Evolutionary conservation across 805 yeast species (phyloP).

Genomic region (Candida patagonica): DNA sequence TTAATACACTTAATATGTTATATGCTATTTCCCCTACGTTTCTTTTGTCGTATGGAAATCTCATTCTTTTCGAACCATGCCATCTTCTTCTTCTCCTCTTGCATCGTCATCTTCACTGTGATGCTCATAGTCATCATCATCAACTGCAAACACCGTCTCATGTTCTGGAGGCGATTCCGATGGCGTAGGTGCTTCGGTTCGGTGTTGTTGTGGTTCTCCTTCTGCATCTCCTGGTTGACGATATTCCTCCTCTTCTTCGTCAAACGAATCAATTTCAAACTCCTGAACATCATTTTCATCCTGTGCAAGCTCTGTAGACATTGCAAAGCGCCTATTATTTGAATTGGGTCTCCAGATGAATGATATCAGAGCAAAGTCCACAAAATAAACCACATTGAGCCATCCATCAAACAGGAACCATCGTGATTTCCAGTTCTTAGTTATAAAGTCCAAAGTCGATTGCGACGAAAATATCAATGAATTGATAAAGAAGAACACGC

Average conservation of each 20-base stretch:
- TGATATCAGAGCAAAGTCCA: constrained; percentile 74
- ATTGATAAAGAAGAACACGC: constrained; percentile 62
- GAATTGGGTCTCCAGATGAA: constrained; percentile 97
- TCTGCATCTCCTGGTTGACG: neutral
- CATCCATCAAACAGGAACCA: constrained; percentile 88
- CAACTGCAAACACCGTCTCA: constrained; percentile 19
- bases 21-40: too few relatives aligned
- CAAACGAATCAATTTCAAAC: constrained; percentile 51
- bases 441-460: constrained; percentile 67
- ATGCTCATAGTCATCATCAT: constrained; percentile 20
- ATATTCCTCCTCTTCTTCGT: constrained; percentile 12
- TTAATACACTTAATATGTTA: too few relatives aligned
- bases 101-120: constrained; percentile 16
- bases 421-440: constrained; percentile 84
- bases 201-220: neutral
- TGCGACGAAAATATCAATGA: constrained; percentile 64
- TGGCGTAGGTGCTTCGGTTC: neutral
- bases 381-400: constrained; percentile 83
- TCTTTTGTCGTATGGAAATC: too few relatives aligned
- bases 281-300: constrained; percentile 62
- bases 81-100: neutral
- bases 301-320: constrained; percentile 79
- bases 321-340: constrained; percentile 89
- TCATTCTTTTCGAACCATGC: constrained; percentile 2
- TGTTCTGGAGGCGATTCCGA: constrained; percentile 6